A percentile compares a stretch with the other conserved stretches of the same genome.
Evolutionary conservation across 1,139 yeast genomes (phyloP).

Genomic region (Saccharomyces pastorianus): DNA sequence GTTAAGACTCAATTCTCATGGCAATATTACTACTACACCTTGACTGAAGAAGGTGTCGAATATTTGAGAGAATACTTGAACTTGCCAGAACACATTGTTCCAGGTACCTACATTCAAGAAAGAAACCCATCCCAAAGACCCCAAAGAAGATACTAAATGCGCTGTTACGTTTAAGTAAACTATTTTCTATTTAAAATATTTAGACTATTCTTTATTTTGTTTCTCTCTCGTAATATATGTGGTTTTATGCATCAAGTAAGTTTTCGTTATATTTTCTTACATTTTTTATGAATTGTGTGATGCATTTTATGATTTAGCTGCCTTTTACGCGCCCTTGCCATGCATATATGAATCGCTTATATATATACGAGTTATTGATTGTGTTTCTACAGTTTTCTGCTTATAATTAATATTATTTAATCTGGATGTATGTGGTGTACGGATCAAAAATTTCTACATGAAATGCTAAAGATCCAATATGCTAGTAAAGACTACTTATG

Average conservation of each 20-base stretch:
- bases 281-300: neutral
- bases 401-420: too few species aligned
- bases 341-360: neutral
- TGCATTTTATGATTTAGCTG: neutral
- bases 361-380: neutral
- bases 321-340: neutral
- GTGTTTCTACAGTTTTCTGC: neutral
- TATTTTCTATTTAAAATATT: neutral
- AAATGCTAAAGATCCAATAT: neutral
- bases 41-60: conserved; percentile 99
- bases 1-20: conserved; percentile 99
- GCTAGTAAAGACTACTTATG: neutral
- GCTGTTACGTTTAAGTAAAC: neutral
- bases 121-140: conserved; percentile 73
- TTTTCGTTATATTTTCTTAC: neutral
- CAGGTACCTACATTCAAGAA: conserved; percentile 96
- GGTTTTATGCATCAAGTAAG: neutral
- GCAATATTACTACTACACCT: conserved; percentile 99
- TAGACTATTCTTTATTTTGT: neutral
- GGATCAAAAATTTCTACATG: neutral
- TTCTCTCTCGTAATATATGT: neutral
- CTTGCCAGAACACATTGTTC: conserved; percentile 97
- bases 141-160: conserved; percentile 41
- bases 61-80: conserved; percentile 97
- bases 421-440: neutral